Evolutionary conservation across 2,329 filamentous ascomycete genomes (phyloP).

Genomic region (Colletotrichum liaoningense): DNA sequence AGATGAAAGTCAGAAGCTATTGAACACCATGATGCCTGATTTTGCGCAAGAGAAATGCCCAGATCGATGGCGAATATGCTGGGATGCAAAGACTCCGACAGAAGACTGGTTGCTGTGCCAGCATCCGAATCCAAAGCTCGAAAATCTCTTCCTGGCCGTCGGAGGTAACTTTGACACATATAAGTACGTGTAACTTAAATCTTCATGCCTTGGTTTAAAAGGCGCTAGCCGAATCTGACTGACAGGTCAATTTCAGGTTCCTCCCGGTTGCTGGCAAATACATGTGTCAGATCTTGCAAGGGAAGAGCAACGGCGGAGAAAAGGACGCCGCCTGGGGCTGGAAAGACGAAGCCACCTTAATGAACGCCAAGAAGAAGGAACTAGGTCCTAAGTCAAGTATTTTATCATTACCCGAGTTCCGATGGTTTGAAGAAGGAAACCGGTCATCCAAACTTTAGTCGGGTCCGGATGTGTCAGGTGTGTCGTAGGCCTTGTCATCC

Average conservation of each 20-base stretch:
- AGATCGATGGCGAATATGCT: constrained; percentile 15
- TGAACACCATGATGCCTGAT: neutral
- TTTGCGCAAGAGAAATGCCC: neutral
- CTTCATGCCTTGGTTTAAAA: too few species aligned
- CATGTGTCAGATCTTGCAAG: constrained; percentile 7
- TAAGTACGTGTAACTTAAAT: neutral
- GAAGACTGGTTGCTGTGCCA: constrained; percentile 20
- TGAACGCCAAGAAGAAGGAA: neutral
- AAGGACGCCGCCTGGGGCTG: constrained; percentile 21
- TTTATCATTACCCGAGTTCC: neutral
- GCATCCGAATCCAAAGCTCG: constrained; percentile 1
- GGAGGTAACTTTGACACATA: constrained; percentile 26
- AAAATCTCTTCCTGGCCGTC: constrained; percentile 5
- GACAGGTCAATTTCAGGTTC: neutral
- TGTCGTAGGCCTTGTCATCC: too few species aligned
- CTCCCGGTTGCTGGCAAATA: constrained; percentile 21
- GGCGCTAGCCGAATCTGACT: neutral
- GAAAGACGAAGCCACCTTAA: neutral
- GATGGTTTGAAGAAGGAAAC: neutral
- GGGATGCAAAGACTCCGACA: constrained; percentile 19
- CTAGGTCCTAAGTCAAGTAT: neutral
- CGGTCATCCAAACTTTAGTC: neutral
- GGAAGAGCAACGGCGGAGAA: neutral
- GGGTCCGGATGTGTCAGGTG: neutral
- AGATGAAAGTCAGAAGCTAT: neutral